Evolutionary conservation across 352 stramenopile species (phyloP).

Genomic region (Globisporangium middletonii): DNA sequence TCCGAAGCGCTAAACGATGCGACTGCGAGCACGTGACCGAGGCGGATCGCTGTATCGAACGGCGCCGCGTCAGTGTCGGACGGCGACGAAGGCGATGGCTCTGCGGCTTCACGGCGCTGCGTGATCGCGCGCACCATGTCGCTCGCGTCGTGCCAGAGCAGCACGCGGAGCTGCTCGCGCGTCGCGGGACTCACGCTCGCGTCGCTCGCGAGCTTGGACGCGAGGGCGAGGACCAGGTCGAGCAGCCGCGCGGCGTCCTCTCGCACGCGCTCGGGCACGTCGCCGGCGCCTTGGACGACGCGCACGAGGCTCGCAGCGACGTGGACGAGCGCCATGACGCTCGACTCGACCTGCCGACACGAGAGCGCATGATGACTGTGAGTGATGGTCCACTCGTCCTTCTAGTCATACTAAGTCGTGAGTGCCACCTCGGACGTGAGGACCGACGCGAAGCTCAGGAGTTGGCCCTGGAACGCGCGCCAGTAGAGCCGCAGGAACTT

Average conservation of each 20-base stretch:
- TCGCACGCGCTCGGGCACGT: conserved; percentile 14
- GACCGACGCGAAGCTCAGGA: conserved; percentile 19
- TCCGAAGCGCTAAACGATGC: conserved; percentile 20
- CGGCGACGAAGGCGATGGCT: too few species aligned
- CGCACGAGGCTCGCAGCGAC: conserved; percentile 29
- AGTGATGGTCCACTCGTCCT: neutral
- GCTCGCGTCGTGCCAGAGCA: conserved; percentile 32
- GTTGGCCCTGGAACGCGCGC: conserved; percentile 55
- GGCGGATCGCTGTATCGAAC: conserved; percentile 14
- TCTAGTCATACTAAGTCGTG: too few species aligned
- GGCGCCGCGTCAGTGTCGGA: too few species aligned
- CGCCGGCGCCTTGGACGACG: neutral
- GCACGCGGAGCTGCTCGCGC: conserved; percentile 13
- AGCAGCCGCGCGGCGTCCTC: conserved; percentile 25
- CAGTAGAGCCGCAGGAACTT: conserved; percentile 52
- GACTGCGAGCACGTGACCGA: conserved; percentile 33
- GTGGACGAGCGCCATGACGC: conserved; percentile 33
- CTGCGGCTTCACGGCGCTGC: conserved; percentile 15
- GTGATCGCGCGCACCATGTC: conserved; percentile 38
- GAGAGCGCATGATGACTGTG: neutral
- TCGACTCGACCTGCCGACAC: conserved; percentile 26
- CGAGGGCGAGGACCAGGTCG: conserved; percentile 27
- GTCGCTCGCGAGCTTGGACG: conserved; percentile 18
- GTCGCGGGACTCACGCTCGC: conserved; percentile 1
- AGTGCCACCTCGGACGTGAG: conserved; percentile 16